Evolutionary conservation across 768 basidiomycete species (phyloP), one percentile per base, ranked within the genome.

Genomic region (Trametes cinnabarina): DNA sequence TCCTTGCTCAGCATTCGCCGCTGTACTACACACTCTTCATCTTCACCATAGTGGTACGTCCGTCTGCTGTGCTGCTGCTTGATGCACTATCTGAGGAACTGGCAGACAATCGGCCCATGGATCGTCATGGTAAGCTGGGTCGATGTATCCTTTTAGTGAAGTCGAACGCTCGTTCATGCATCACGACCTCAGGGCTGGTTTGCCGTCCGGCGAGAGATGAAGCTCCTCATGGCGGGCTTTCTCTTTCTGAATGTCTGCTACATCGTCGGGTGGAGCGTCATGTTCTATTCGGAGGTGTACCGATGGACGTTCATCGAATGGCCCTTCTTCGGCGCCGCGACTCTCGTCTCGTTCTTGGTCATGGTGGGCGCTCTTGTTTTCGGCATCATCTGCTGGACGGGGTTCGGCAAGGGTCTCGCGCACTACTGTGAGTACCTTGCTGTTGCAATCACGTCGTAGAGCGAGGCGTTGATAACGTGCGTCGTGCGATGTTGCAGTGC

Each of bases 341-440:
- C 78, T 9, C 42, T 70, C 22, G 67, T 75, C 7, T 80, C 83
- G 0, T 74, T 82, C 61, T 14, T 69, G 34, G 47, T 71, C 10
- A 59, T 72, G 26, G 14, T 70, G 42, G 71, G 74, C 19, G 80
- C 76, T 47, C 70, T 76, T 39, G 66, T 76, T 26, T 72, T 85
- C 14, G 82, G 78, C 8, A 62, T 78, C 50, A 66, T 82, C 23
- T 85, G 82, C 63, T 72, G 79, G 61, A 59, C 74, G 17, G 79
- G 83, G 62, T 86, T 85, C 62, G 79, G 73, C 47, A 76, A 79
- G 57, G 85, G 85, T 0, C 73, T 85, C 12, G 74, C 76, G 0
- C 72, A 85, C 53, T 86, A 83, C 63, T 68, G 84, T 86, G 63
- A 59, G 82, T 74, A 4, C 7, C 7, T 7, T 32, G 30, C 7